These are phyloP conservation scores for Botryotinia convoluta DNA, from an alignment of 2,329 filamentous ascomycete species.

Conservation along the genomic window DNA sequence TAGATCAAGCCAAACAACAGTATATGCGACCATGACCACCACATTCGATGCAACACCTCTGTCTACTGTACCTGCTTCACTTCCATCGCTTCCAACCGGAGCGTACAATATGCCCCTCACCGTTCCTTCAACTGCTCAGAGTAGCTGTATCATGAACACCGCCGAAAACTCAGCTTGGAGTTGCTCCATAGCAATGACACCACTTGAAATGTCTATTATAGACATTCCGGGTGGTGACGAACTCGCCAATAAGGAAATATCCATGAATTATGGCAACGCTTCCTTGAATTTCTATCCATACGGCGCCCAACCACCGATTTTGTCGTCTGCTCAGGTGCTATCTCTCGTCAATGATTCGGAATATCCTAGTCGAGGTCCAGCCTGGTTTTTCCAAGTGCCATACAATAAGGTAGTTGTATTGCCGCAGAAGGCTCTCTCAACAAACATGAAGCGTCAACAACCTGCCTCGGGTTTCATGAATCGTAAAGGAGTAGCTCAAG, in stretches of 20 bases:
- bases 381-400: conserved; percentile 58
- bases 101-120: conserved; percentile 54
- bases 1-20: conserved; percentile 7
- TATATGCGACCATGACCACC: conserved; percentile 37
- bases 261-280: conserved; percentile 42
- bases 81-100: conserved; percentile 55
- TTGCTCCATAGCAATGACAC: conserved; percentile 48
- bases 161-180: conserved; percentile 60
- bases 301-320: conserved; percentile 58
- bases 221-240: conserved; percentile 24
- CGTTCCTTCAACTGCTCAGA: conserved; percentile 48
- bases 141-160: conserved; percentile 56
- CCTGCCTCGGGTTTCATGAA: conserved; percentile 24
- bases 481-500: conserved; percentile 42
- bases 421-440: conserved; percentile 26
- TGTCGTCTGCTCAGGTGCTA: conserved; percentile 47
- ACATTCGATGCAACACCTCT: conserved; percentile 53
- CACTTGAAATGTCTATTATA: conserved; percentile 30
- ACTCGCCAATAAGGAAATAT: conserved; percentile 35
- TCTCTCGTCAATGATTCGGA: conserved; percentile 56
- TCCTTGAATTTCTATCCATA: conserved; percentile 49
- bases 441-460: conserved; percentile 23
- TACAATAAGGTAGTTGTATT: conserved; percentile 66
- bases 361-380: conserved; percentile 55
- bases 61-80: conserved; percentile 47